Conservation (phyloP, 2,329 filamentous ascomycete genomes). For the Colletotrichum camelliae region DNA sequence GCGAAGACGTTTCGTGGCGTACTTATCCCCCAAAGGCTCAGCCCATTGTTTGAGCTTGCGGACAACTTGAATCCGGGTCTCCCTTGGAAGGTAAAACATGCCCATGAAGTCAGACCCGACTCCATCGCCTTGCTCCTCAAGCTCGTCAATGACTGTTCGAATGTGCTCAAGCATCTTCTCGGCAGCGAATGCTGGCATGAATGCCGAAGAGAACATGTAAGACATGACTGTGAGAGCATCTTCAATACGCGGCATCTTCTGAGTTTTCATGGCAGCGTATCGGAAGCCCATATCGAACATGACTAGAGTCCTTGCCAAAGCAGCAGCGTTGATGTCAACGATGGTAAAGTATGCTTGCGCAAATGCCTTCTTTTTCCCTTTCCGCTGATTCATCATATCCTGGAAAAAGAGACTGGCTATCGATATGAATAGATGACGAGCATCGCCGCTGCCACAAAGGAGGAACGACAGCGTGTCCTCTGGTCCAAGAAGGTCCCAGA, state of each 20-base stretch:
- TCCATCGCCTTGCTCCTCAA: slow-evolving; percentile 14
- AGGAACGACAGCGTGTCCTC: slow-evolving; percentile 23
- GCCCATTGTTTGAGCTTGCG: slow-evolving; percentile 13
- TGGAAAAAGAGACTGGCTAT: not conserved
- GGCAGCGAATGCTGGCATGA: slow-evolving; percentile 24
- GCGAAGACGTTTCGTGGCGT: not conserved
- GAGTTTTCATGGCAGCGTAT: not conserved
- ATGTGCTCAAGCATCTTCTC: slow-evolving; percentile 24
- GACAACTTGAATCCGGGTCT: slow-evolving; percentile 13
- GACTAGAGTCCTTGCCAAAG: slow-evolving; percentile 26
- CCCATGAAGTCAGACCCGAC: slow-evolving; percentile 16
- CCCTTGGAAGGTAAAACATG: not conserved
- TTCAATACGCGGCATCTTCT: not conserved
- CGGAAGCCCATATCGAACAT: slow-evolving; percentile 22
- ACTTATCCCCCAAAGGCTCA: slow-evolving; percentile 14
- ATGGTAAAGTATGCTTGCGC: slow-evolving; percentile 25
- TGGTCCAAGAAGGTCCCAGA: not conserved
- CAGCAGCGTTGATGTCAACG: slow-evolving; percentile 27
- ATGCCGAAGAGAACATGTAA: slow-evolving; percentile 24
- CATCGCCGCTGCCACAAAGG: slow-evolving; percentile 29
- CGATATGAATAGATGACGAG: slow-evolving; percentile 24
- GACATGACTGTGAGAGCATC: slow-evolving; percentile 22
- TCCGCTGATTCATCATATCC: not conserved
- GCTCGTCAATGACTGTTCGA: slow-evolving; percentile 9
- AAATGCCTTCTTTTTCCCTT: not conserved